Evolutionary conservation across 768 basidiomycete species (phyloP).

Genomic region (Filobasidium floriforme): DNA sequence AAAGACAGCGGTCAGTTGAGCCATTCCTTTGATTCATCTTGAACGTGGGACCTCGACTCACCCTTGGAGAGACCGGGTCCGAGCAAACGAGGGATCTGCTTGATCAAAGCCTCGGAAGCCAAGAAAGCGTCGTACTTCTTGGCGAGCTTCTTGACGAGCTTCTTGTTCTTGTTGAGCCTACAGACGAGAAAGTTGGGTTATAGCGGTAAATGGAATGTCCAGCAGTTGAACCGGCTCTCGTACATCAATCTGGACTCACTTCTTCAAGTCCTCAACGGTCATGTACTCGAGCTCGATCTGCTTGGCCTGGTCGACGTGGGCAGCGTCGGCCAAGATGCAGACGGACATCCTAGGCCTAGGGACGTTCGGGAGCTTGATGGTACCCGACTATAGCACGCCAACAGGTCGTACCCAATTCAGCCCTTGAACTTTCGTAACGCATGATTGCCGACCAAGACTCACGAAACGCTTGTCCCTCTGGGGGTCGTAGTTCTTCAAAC

Average conservation of each 20-base stretch:
- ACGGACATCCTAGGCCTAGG: slow-evolving; percentile 98
- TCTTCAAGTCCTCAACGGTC: slow-evolving; percentile 91
- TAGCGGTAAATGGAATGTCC: not conserved
- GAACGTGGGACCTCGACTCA: slow-evolving; percentile 45
- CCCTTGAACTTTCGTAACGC: not conserved
- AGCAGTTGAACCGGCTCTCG: too few relatives aligned
- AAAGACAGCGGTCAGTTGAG: not conserved
- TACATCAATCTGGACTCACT: slow-evolving; percentile 59
- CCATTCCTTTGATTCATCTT: not conserved
- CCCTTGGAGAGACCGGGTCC: slow-evolving; percentile 99
- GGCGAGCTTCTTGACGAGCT: slow-evolving; percentile 99
- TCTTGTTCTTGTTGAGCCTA: slow-evolving; percentile 99
- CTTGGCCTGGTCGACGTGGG: slow-evolving; percentile 97
- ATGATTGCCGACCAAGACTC: slow-evolving; percentile 31
- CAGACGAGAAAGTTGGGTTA: not conserved
- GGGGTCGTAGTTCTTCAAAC: slow-evolving; percentile 57
- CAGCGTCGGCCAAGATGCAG: slow-evolving; percentile 98
- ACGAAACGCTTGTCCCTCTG: slow-evolving; percentile 99
- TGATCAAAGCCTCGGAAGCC: slow-evolving; percentile 93
- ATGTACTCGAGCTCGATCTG: slow-evolving; percentile 67
- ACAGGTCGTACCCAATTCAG: not conserved
- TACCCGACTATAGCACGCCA: slow-evolving; percentile 27
- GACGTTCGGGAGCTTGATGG: slow-evolving; percentile 76
- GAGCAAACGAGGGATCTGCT: slow-evolving; percentile 98
- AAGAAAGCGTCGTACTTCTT: slow-evolving; percentile 99